Conservation (phyloP, 345 rosid genomes). For the Kernera saxatilis region DNA sequence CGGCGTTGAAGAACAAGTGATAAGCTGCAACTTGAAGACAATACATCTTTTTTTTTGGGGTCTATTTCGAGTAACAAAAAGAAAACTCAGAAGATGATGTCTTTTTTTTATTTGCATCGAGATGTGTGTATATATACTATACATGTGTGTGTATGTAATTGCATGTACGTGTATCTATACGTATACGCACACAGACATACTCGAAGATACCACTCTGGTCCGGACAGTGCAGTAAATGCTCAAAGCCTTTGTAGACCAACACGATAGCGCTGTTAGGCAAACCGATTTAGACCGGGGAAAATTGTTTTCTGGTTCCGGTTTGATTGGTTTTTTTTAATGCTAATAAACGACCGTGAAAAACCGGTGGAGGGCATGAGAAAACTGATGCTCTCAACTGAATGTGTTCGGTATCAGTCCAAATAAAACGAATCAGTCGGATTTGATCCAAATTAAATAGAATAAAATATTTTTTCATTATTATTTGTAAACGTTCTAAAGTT, state of each 20-base stretch:
- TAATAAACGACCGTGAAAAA: not conserved
- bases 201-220: not conserved
- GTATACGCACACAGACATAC: conserved; percentile 15
- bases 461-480: too few relatives aligned
- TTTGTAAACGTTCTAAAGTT: too few relatives aligned
- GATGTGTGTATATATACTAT: conserved; percentile 17
- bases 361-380: not conserved
- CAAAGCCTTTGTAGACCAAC: not conserved
- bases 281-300: not conserved
- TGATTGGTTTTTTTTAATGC: not conserved
- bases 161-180: not conserved
- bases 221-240: conserved; percentile 14
- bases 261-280: not conserved
- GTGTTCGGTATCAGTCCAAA: not conserved
- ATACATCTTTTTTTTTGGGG: conserved; percentile 3
- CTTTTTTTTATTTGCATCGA: not conserved
- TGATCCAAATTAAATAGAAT: not conserved
- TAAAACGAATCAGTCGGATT: not conserved
- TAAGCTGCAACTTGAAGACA: conserved; percentile 36
- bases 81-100: not conserved
- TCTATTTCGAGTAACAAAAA: not conserved
- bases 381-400: not conserved
- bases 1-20: conserved; percentile 33
- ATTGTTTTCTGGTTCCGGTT: not conserved
- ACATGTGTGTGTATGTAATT: not conserved